Evolutionary conservation across 768 basidiomycete species (phyloP).

Genomic region (Galerina marginata): DNA sequence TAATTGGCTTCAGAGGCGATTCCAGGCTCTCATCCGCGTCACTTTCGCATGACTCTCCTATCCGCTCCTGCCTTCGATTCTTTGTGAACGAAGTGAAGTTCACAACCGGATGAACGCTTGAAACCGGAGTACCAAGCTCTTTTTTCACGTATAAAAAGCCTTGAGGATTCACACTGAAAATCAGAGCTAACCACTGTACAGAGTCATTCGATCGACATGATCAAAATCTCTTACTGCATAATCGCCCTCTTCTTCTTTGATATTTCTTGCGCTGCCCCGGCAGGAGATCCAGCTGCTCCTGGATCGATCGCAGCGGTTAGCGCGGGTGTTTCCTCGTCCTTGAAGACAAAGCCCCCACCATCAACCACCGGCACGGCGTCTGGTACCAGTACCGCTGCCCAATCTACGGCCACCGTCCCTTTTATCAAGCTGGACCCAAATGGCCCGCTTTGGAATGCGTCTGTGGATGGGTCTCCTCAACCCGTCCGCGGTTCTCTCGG

Average conservation of each 20-base stretch:
- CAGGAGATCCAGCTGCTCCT: conserved; percentile 15
- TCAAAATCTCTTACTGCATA: conserved; percentile 40
- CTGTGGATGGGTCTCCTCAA: conserved; percentile 41
- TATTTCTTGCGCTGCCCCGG: conserved; percentile 31
- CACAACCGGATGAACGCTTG: neutral
- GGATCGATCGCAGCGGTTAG: conserved; percentile 3
- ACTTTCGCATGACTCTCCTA: conserved; percentile 1
- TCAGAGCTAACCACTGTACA: conserved; percentile 2
- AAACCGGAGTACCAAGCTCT: neutral
- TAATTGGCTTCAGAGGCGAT: neutral
- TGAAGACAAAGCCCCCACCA: conserved; percentile 19
- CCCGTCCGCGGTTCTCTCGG: conserved; percentile 54
- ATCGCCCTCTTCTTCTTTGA: conserved; percentile 39
- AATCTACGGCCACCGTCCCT: conserved; percentile 45
- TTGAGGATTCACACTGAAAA: neutral
- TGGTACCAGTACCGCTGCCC: conserved; percentile 27
- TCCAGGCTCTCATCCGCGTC: conserved; percentile 4
- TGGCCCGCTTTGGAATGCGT: conserved; percentile 25
- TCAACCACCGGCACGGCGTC: conserved; percentile 16
- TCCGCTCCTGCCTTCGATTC: neutral
- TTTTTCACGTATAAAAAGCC: conserved; percentile 24
- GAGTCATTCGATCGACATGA: conserved; percentile 32
- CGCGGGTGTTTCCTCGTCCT: conserved; percentile 23
- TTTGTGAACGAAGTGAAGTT: neutral
- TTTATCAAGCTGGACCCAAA: conserved; percentile 30